Conservation (phyloP, 352 stramenopile species). For the Pythium insidiosum region DNA sequence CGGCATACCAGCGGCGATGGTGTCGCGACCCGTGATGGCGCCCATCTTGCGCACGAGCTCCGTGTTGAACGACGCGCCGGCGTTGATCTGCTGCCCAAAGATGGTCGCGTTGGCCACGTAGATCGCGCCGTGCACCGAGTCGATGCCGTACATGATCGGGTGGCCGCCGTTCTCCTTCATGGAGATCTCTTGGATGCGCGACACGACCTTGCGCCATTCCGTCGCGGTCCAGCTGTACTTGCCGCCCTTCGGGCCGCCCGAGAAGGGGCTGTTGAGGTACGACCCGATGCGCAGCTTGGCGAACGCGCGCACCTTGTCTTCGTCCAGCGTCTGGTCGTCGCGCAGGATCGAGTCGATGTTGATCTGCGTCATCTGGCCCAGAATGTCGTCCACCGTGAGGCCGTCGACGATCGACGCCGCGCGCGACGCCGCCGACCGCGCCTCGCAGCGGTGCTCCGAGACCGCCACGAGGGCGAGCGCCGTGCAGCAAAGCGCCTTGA, state of each 20-base stretch:
- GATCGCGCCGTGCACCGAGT: constrained; percentile 67
- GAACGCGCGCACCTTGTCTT: constrained; percentile 39
- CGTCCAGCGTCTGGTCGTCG: constrained; percentile 28
- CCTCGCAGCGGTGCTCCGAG: constrained; percentile 9
- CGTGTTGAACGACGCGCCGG: constrained; percentile 66
- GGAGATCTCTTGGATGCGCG: constrained; percentile 45
- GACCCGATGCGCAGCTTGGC: constrained; percentile 57
- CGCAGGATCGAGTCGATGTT: constrained; percentile 57
- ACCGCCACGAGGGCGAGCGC: constrained; percentile 16
- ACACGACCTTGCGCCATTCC: constrained; percentile 41
- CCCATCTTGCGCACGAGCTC: constrained; percentile 36
- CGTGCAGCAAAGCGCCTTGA: constrained; percentile 18
- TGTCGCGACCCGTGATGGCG: constrained; percentile 48
- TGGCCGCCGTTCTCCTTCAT: constrained; percentile 28
- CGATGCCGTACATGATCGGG: constrained; percentile 60
- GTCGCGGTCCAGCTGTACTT: constrained; percentile 34
- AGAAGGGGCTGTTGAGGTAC: constrained; percentile 49
- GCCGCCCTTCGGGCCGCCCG: constrained; percentile 12
- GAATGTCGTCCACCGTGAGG: constrained; percentile 47
- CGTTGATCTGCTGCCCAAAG: constrained; percentile 72
- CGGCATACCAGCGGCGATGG: constrained; percentile 42
- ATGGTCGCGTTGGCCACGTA: constrained; percentile 53
- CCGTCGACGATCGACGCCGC: constrained; percentile 37
- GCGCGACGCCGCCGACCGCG: not conserved
- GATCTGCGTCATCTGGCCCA: constrained; percentile 84